Conservation (phyloP, 768 basidiomycete genomes). For the Paxillus involutus region DNA sequence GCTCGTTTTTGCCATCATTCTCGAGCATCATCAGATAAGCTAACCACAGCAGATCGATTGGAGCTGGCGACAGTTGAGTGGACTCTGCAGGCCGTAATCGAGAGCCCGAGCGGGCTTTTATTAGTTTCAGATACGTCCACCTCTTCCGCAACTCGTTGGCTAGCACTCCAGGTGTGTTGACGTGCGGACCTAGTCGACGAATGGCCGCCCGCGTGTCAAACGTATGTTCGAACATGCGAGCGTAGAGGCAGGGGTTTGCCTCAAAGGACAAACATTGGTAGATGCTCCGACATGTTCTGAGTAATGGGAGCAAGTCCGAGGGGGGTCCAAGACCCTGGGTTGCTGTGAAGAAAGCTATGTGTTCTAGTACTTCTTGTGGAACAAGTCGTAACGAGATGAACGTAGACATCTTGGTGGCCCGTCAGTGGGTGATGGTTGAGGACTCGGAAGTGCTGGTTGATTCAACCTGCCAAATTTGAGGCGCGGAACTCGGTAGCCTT, state of each 20-base stretch:
- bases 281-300: slow-evolving; percentile 48
- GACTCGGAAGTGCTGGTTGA: too few species aligned
- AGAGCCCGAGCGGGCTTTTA: slow-evolving; percentile 40
- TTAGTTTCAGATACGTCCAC: slow-evolving; percentile 54
- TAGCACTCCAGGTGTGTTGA: slow-evolving; percentile 42
- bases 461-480: too few species aligned
- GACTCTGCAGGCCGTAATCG: slow-evolving; percentile 19
- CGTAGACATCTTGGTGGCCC: slow-evolving; percentile 8
- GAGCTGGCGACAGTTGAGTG: slow-evolving; percentile 16
- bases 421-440: not conserved
- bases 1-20: slow-evolving; percentile 72
- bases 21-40: slow-evolving; percentile 81
- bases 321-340: slow-evolving; percentile 61
- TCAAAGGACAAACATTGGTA: slow-evolving; percentile 49
- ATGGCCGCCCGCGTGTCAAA: slow-evolving; percentile 60
- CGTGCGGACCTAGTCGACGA: slow-evolving; percentile 47
- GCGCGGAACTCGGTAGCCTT: too few species aligned
- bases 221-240: slow-evolving; percentile 62
- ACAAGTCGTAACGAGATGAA: slow-evolving; percentile 43
- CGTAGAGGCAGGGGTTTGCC: slow-evolving; percentile 69
- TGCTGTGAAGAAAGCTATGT: slow-evolving; percentile 67
- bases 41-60: slow-evolving; percentile 54
- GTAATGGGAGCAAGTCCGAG: slow-evolving; percentile 53
- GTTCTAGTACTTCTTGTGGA: slow-evolving; percentile 78
- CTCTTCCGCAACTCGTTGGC: slow-evolving; percentile 67